These are phyloP conservation scores for Aurinia saxatilis DNA, from an alignment of 345 rosid genomes.

Conservation along the genomic window DNA sequence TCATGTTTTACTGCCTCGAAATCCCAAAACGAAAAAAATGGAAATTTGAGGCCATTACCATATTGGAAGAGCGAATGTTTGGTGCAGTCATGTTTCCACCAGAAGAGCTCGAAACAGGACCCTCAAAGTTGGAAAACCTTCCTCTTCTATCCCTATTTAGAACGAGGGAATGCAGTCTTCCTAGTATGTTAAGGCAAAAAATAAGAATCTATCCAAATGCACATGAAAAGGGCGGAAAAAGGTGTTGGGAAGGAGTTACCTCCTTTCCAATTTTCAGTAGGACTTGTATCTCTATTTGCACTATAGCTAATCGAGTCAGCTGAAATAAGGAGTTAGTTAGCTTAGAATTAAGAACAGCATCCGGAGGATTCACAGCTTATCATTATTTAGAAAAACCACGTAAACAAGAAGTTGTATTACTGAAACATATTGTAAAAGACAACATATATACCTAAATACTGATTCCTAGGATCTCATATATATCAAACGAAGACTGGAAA, in stretches of 20 bases:
- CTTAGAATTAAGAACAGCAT: conserved; percentile 11
- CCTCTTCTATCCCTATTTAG: conserved; percentile 79
- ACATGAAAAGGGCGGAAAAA: conserved; percentile 4
- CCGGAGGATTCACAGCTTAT: background rate
- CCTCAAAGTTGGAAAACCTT: conserved; percentile 49
- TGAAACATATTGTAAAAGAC: background rate
- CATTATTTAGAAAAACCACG: background rate
- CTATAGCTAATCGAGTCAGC: conserved; percentile 49
- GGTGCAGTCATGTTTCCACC: conserved; percentile 36
- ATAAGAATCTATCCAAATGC: background rate
- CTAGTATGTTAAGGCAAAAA: conserved; percentile 33
- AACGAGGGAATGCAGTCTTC: conserved; percentile 55
- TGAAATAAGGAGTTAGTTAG: conserved; percentile 33
- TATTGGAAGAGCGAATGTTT: conserved; percentile 38
- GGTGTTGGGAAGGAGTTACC: conserved; percentile 40
- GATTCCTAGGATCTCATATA: conserved; percentile 3
- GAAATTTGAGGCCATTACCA: conserved; percentile 32
- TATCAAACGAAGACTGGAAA: background rate
- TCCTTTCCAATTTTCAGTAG: conserved; percentile 52
- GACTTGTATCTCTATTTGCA: conserved; percentile 42
- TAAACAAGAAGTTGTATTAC: conserved; percentile 1
- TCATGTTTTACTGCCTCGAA: background rate
- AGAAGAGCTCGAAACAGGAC: conserved; percentile 39
- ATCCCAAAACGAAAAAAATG: background rate
- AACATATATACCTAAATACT: conserved; percentile 4